A percentile compares a stretch with the other conserved stretches of the same genome.
Conservation (phyloP, 2,329 filamentous ascomycete genomes). For the Pezicula rhizophila region DNA sequence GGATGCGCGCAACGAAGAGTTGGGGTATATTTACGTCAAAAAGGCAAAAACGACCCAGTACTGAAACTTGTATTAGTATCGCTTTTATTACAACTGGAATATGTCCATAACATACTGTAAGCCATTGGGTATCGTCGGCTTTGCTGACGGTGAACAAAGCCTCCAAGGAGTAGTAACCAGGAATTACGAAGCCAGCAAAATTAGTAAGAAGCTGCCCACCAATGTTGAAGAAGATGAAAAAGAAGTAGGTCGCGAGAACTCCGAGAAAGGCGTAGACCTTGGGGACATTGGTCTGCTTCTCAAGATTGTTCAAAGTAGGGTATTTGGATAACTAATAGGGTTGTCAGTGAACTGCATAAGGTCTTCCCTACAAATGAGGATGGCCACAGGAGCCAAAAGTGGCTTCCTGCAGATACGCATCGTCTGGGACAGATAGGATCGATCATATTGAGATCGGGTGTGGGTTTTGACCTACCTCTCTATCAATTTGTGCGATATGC, state of each 20-base stretch:
- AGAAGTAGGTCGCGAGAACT: conserved; percentile 74
- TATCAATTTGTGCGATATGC: conserved; percentile 74
- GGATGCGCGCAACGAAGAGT: not conserved
- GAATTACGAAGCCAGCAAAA: conserved; percentile 75
- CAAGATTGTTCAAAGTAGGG: conserved; percentile 74
- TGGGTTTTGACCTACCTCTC: conserved; percentile 56
- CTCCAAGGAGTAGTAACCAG: conserved; percentile 76
- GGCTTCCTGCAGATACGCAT: not conserved
- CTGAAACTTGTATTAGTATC: conserved; percentile 33
- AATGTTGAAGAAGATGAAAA: conserved; percentile 89
- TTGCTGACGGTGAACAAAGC: conserved; percentile 69
- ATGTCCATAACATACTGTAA: conserved; percentile 50
- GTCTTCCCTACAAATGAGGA: not conserved
- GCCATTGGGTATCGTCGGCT: conserved; percentile 76
- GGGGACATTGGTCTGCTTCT: conserved; percentile 75
- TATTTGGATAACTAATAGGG: conserved; percentile 71
- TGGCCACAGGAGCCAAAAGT: not conserved
- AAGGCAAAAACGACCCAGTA: conserved; percentile 87
- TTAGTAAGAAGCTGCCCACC: conserved; percentile 85
- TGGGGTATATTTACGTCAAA: conserved; percentile 52
- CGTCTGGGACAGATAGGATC: not conserved
- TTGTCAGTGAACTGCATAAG: conserved; percentile 3
- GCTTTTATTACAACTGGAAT: not conserved
- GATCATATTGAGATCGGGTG: not conserved
- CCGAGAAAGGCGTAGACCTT: conserved; percentile 82